A percentile compares a stretch with the other conserved stretches of the same genome.
phyloP scores from a whole-genome alignment of 768 basidiomycete genomes.

The Glaciozyma martinii region DNA sequence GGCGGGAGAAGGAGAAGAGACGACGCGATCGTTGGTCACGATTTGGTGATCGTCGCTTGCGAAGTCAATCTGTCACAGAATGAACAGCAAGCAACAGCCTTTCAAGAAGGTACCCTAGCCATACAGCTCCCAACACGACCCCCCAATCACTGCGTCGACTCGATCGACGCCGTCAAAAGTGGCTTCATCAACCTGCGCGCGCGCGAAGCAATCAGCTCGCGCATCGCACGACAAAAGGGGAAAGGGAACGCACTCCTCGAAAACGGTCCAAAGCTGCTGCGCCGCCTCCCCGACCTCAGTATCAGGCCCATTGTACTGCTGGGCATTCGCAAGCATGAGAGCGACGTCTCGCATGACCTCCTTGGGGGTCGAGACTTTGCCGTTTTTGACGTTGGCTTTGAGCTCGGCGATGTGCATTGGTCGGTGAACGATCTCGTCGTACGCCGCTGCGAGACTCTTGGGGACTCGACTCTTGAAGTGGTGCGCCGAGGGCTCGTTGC shows the following conservation, averaged over 20 bases:
- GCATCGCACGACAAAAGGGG: neutral
- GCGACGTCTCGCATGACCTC: slow-evolving; percentile 26
- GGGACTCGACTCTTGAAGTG: slow-evolving; percentile 19
- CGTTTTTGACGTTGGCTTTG: slow-evolving; percentile 14
- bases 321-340: slow-evolving; percentile 24
- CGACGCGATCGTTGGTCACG: too few relatives aligned
- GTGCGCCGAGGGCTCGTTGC: too few relatives aligned
- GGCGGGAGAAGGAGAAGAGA: too few relatives aligned
- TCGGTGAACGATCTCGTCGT: slow-evolving; percentile 10
- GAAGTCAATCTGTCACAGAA: too few relatives aligned
- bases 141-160: too few relatives aligned
- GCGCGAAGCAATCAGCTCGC: neutral
- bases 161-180: too few relatives aligned
- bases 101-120: too few relatives aligned
- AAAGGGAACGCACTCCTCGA: slow-evolving; percentile 19
- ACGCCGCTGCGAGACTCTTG: slow-evolving; percentile 10
- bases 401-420: slow-evolving; percentile 20
- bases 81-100: too few relatives aligned
- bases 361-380: slow-evolving; percentile 1
- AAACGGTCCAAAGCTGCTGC: slow-evolving; percentile 12
- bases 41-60: too few relatives aligned
- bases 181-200: too few relatives aligned
- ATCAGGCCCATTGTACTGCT: slow-evolving; percentile 28
- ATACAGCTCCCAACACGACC: too few relatives aligned
- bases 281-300: slow-evolving; percentile 17